phyloP scores from a whole-genome alignment of 306 rosid genomes.

The Begonia masoniana region DNA sequence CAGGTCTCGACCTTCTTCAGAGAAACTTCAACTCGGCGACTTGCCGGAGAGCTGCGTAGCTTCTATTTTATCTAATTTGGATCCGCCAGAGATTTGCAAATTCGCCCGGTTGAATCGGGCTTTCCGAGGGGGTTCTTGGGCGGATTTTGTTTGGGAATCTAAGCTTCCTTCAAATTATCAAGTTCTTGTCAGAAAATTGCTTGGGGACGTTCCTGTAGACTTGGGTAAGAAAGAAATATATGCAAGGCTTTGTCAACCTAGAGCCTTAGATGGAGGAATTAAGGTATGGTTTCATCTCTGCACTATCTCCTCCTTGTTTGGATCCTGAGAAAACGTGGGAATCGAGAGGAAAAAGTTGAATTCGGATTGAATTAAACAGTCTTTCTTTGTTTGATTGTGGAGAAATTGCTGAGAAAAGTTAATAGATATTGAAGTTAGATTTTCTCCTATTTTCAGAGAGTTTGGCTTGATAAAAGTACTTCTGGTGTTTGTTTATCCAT shows the following conservation, averaged over 20 bases:
- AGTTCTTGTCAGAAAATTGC: slow-evolving; percentile 21
- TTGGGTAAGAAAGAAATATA: slow-evolving; percentile 58
- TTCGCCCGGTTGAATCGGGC: slow-evolving; percentile 60
- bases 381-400: not conserved
- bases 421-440: not conserved
- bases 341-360: not conserved
- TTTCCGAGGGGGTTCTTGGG: slow-evolving; percentile 70
- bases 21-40: slow-evolving; percentile 42
- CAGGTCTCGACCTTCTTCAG: slow-evolving; percentile 8
- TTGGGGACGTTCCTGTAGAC: slow-evolving; percentile 23
- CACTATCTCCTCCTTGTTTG: not conserved
- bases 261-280: slow-evolving; percentile 45
- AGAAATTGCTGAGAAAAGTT: not conserved
- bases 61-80: slow-evolving; percentile 39
- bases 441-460: slow-evolving; percentile 36
- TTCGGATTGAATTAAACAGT: not conserved
- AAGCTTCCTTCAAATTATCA: slow-evolving; percentile 61
- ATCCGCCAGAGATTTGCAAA: slow-evolving; percentile 68
- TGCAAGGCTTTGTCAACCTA: slow-evolving; percentile 35
- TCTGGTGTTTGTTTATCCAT: slow-evolving; percentile 66
- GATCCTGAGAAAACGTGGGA: not conserved
- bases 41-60: slow-evolving; percentile 81
- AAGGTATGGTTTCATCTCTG: slow-evolving; percentile 33
- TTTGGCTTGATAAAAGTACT: slow-evolving; percentile 70
- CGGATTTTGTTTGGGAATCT: slow-evolving; percentile 90